A percentile compares a stretch with the other conserved stretches of the same genome.
phyloP scores from a whole-genome alignment of 805 yeast genomes.

The Yamadazyma ubonensis region DNA sequence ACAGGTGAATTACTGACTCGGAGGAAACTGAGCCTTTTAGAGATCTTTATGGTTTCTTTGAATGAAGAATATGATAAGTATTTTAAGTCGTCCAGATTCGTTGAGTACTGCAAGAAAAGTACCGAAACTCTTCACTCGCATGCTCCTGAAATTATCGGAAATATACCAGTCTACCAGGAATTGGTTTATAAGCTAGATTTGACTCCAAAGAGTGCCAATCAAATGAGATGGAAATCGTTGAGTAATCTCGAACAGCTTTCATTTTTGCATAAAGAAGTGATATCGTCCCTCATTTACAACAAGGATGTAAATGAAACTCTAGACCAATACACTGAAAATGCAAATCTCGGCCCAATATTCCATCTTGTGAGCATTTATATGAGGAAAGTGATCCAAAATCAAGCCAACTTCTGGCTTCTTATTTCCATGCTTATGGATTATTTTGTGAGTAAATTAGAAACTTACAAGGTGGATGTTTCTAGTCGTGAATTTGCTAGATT shows the following conservation, averaged over 20 bases:
- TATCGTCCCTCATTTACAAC: conserved; percentile 14
- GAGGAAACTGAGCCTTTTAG: background rate
- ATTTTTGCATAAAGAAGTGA: conserved; percentile 26
- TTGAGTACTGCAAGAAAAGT: conserved; percentile 30
- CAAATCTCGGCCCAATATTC: conserved; percentile 17
- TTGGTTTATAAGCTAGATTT: conserved; percentile 13
- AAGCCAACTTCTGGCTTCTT: conserved; percentile 30
- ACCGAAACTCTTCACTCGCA: conserved; percentile 18
- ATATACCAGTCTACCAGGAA: conserved; percentile 8
- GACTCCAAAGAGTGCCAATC: conserved; percentile 12
- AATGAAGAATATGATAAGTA: conserved; percentile 28
- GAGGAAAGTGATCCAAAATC: conserved; percentile 19
- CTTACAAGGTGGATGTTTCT: conserved; percentile 20
- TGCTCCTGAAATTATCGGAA: conserved; percentile 2
- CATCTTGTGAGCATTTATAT: conserved; percentile 31
- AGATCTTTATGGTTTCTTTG: conserved; percentile 13
- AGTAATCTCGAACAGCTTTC: conserved; percentile 24
- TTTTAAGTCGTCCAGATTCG: conserved; percentile 22
- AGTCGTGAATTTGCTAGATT: conserved; percentile 24
- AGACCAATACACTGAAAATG: conserved; percentile 21
- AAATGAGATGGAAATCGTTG: conserved; percentile 16
- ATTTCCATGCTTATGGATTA: conserved; percentile 23
- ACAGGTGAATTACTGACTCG: background rate
- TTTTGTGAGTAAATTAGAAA: conserved; percentile 16
- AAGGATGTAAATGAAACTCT: conserved; percentile 20